A percentile compares a stretch with the other conserved stretches of the same genome.
phyloP scores from a whole-genome alignment of 2,329 filamentous ascomycete genomes.

The Aspergillus transmontanensis region DNA sequence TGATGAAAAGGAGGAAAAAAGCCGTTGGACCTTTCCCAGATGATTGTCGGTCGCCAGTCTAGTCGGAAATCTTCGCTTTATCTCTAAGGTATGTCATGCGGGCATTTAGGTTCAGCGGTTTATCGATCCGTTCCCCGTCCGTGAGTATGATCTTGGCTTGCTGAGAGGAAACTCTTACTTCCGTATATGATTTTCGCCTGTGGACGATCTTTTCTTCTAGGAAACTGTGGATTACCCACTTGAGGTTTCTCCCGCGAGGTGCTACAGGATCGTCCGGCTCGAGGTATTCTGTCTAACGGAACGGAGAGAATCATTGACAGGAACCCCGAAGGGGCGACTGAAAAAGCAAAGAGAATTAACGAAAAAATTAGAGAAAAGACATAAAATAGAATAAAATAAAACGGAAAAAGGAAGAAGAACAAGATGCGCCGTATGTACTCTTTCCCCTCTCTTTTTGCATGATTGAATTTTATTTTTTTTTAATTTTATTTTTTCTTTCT shows the following conservation, averaged over 20 bases:
- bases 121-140: constrained; percentile 35
- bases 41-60: constrained; percentile 14
- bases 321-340: neutral
- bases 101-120: constrained; percentile 38
- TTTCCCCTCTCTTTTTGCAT: neutral
- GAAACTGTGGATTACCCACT: constrained; percentile 9
- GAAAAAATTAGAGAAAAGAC: neutral
- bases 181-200: constrained; percentile 9
- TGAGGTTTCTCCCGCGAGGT: constrained; percentile 8
- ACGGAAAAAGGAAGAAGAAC: neutral
- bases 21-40: constrained; percentile 17
- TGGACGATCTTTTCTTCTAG: constrained; percentile 4
- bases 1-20: constrained; percentile 8
- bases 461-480: neutral
- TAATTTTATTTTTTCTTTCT: neutral
- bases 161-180: constrained; percentile 5
- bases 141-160: constrained; percentile 22
- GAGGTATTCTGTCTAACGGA: constrained; percentile 14
- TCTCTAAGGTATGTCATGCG: constrained; percentile 35
- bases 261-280: constrained; percentile 8
- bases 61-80: constrained; percentile 17
- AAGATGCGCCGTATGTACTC: neutral
- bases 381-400: neutral
- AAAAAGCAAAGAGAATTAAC: neutral
- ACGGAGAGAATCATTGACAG: constrained; percentile 4